Base-by-base conservation (phyloP, 2,329 filamentous ascomycete species). In the Gliomastix tumulicola region DNA sequence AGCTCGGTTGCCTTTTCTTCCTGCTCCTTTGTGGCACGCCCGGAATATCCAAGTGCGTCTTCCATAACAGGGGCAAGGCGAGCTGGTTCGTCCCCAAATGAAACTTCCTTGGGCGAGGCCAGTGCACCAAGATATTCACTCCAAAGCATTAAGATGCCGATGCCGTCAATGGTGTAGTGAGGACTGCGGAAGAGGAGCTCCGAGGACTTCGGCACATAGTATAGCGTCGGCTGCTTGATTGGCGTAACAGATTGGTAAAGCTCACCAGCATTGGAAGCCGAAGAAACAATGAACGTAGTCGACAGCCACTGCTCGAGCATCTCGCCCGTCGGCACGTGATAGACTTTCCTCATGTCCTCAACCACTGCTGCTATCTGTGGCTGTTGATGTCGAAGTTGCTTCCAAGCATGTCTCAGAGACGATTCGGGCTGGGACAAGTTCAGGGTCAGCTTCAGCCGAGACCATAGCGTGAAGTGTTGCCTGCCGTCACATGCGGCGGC, bases 361-460 rank as follows among this genome's bases (percentile, higher is more conserved):
- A 41, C 20, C 5, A 28, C 44, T 11, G 43, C 42, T 13, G 49
- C 48, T 21, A 51, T 35, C 20, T 43, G 44, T 6, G 47, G 49
- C 30, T 50, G 47, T 30, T 50, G 44, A 25, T 47, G 41, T 18
- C 49, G 44, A 18, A 50, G 39, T 33, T 47, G 46, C 30, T 51
- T 45, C 48, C 50, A 50, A 13, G 46, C 48, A 38, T 48, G 39
- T 39, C 36, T 44, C 30, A 52, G 47, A 25, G 40, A 38, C 12
- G 44, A 20, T 16, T 28, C 25, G 16, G 15, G 8, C 12, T 33
- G 9, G 9, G 13, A 19, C 11, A 35, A 16, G 9, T 17, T 12
- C 3, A 34, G 21, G 4, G 34, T 30, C 3, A 44, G 30, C n/a
- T 40, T 37, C 30, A 44, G 17, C 31, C 22, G 37, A 21, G 37